Evolutionary conservation across 345 rosid genomes (phyloP).

Genomic region (Syzygium aqueum): DNA sequence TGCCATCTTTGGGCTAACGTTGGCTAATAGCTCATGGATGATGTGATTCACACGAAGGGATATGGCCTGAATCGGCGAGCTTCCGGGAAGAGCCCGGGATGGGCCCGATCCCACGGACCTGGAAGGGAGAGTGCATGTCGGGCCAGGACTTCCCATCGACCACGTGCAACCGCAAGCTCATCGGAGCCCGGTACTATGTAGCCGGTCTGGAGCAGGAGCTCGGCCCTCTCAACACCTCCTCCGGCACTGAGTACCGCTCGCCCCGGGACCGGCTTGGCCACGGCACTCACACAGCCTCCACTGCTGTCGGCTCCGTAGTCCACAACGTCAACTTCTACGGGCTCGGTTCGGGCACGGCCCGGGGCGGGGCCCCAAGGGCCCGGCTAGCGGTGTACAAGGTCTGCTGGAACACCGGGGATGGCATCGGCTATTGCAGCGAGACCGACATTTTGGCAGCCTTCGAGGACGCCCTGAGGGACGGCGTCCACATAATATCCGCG

Average conservation of each 20-base stretch:
- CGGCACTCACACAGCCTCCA: constrained; percentile 66
- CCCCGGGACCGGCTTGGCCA: constrained; percentile 51
- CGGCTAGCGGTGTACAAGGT: constrained; percentile 51
- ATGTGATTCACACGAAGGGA: constrained; percentile 20
- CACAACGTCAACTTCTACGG: constrained; percentile 25
- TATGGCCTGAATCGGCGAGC: constrained; percentile 73
- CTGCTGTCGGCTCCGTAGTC: constrained; percentile 38
- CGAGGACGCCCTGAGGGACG: constrained; percentile 41
- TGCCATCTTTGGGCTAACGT: neutral
- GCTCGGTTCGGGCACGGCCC: constrained; percentile 32
- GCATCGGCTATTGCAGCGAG: constrained; percentile 25
- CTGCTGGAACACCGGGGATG: constrained; percentile 30
- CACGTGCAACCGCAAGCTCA: constrained; percentile 53
- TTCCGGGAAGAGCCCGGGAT: constrained; percentile 30
- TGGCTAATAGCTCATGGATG: neutral
- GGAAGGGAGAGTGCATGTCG: constrained; percentile 52
- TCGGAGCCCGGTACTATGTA: constrained; percentile 63
- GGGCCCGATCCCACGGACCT: constrained; percentile 39
- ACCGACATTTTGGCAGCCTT: constrained; percentile 54
- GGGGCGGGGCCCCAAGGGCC: constrained; percentile 63
- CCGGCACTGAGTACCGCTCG: constrained; percentile 39
- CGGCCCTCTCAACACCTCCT: constrained; percentile 18
- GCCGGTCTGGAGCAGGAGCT: constrained; percentile 32
- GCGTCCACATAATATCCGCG: constrained; percentile 42
- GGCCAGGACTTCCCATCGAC: constrained; percentile 43